Evolutionary conservation across 352 stramenopile species (phyloP).

Genomic region (Globisporangium apiculatum): DNA sequence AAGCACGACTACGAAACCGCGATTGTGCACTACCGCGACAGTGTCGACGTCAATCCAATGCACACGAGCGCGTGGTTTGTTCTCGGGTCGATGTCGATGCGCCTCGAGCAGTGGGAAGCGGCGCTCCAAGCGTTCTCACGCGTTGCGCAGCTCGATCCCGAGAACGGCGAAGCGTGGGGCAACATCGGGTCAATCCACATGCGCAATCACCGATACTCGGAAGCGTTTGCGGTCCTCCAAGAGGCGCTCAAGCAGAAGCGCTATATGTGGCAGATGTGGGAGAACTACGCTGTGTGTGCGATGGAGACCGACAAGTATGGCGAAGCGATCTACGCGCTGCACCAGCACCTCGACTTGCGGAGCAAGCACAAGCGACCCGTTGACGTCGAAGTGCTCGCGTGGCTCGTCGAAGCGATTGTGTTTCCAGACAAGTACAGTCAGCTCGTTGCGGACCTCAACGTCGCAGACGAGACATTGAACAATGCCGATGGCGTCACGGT

Average conservation of each 20-base stretch:
- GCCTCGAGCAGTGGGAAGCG: slow-evolving; percentile 75
- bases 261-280: slow-evolving; percentile 91
- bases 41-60: slow-evolving; percentile 86
- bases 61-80: slow-evolving; percentile 91
- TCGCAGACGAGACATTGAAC: slow-evolving; percentile 12
- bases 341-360: slow-evolving; percentile 76
- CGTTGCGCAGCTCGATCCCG: slow-evolving; percentile 92
- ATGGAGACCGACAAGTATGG: slow-evolving; percentile 71
- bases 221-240: slow-evolving; percentile 78
- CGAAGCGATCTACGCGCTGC: slow-evolving; percentile 78
- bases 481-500: slow-evolving; percentile 11
- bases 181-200: slow-evolving; percentile 95
- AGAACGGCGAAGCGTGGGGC: slow-evolving; percentile 92
- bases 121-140: slow-evolving; percentile 88
- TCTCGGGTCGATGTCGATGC: slow-evolving; percentile 89
- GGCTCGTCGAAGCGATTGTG: slow-evolving; percentile 76
- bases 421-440: slow-evolving; percentile 45
- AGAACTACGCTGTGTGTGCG: slow-evolving; percentile 83
- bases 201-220: slow-evolving; percentile 58
- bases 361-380: slow-evolving; percentile 73
- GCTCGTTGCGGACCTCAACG: slow-evolving; percentile 25
- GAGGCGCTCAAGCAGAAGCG: slow-evolving; percentile 88
- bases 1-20: slow-evolving; percentile 71
- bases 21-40: slow-evolving; percentile 78
- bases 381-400: slow-evolving; percentile 72